Conservation (phyloP, 371 early-diverging fungal genomes). For the Parasitella parasitica region DNA sequence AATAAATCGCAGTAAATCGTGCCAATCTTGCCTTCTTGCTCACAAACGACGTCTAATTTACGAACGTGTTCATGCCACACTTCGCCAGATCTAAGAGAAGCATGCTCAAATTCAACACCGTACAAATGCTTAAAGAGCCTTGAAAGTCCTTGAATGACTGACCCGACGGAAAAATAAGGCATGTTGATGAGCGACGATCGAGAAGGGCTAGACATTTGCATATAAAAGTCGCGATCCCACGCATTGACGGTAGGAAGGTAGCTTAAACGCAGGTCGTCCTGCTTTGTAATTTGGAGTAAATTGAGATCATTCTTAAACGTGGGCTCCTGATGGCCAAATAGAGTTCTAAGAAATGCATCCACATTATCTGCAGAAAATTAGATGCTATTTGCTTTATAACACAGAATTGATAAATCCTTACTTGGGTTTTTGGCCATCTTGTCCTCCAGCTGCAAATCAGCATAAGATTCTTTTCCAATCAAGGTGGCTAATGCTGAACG, state of each 20-base stretch:
- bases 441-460: constrained; percentile 80
- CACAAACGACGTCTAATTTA: constrained; percentile 85
- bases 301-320: constrained; percentile 53
- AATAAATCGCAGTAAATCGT: constrained; percentile 93
- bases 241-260: constrained; percentile 40
- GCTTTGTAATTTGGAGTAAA: constrained; percentile 45
- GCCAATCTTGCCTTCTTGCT: constrained; percentile 80
- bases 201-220: constrained; percentile 29
- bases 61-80: constrained; percentile 89
- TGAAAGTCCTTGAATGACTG: constrained; percentile 86
- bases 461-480: constrained; percentile 79
- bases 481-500: constrained; percentile 77
- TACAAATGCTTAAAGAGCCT: constrained; percentile 79
- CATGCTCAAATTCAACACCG: constrained; percentile 80
- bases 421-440: constrained; percentile 92
- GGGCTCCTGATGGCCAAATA: constrained; percentile 58
- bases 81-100: constrained; percentile 65
- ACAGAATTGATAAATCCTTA: constrained; percentile 20
- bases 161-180: constrained; percentile 84
- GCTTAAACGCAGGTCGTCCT: constrained; percentile 22
- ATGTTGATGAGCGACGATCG: constrained; percentile 21
- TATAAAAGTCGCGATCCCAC: constrained; percentile 86
- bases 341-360: constrained; percentile 74
- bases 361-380: constrained; percentile 60
- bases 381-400: not conserved